These are phyloP conservation scores for Tolypocladium ophioglossoides DNA, from an alignment of 2,329 filamentous ascomycete genomes.

Conservation along the genomic window DNA sequence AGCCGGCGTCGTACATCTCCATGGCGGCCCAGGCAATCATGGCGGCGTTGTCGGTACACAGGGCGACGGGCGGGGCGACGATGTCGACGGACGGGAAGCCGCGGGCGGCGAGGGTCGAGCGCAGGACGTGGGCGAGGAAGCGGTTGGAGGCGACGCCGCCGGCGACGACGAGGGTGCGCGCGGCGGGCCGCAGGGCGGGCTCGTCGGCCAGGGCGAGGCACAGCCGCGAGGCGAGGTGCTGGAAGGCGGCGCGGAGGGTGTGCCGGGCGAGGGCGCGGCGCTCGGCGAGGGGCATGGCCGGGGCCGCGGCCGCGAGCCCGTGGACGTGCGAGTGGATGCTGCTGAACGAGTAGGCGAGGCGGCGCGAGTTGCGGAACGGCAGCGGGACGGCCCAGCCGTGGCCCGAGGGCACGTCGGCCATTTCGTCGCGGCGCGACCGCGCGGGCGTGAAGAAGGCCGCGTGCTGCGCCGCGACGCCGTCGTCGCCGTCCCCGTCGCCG, in stretches of 20 bases:
- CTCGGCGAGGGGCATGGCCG: slow-evolving; percentile 42
- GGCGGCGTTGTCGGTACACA: slow-evolving; percentile 92
- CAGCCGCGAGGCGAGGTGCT: slow-evolving; percentile 71
- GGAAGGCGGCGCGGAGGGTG: slow-evolving; percentile 72
- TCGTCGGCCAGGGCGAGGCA: slow-evolving; percentile 49
- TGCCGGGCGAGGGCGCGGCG: slow-evolving; percentile 60
- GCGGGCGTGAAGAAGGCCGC: slow-evolving; percentile 48
- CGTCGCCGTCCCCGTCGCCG: slow-evolving; percentile 8
- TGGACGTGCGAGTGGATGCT: slow-evolving; percentile 47
- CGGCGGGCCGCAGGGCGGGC: slow-evolving; percentile 24
- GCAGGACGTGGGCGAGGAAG: slow-evolving; percentile 61
- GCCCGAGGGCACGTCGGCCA: slow-evolving; percentile 28
- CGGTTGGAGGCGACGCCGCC: slow-evolving; percentile 84
- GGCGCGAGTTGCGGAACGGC: slow-evolving; percentile 49
- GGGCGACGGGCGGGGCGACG: slow-evolving; percentile 60
- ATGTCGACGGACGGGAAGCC: slow-evolving; percentile 53
- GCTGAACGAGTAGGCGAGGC: slow-evolving; percentile 64
- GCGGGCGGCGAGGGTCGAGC: slow-evolving; percentile 48
- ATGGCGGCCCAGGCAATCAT: slow-evolving; percentile 95
- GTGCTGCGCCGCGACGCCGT: slow-evolving; percentile 16
- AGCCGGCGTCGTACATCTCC: slow-evolving; percentile 83
- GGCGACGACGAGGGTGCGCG: slow-evolving; percentile 61
- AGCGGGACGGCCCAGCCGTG: slow-evolving; percentile 55
- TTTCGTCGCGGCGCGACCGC: slow-evolving; percentile 44
- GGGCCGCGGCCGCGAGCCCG: slow-evolving; percentile 28